phyloP scores from a whole-genome alignment of 116 monocot genomes.

The Posidonia oceanica region DNA sequence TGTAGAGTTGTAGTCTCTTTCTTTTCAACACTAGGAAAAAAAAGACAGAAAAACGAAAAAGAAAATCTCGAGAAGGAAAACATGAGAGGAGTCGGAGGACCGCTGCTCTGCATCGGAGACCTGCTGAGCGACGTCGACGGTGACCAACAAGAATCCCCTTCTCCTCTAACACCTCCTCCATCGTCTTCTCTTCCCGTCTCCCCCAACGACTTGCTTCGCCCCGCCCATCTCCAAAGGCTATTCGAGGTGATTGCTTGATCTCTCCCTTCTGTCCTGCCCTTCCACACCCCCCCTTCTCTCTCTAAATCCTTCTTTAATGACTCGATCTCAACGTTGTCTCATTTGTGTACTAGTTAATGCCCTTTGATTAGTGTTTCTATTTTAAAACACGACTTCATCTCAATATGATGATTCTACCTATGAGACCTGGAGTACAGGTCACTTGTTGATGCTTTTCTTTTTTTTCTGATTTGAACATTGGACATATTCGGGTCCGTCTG shows the following conservation, averaged over 20 bases:
- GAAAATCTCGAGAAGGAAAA: too few species aligned
- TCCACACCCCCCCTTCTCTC: not conserved
- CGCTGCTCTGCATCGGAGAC: conserved; percentile 90
- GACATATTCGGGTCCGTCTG: too few species aligned
- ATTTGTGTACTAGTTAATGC: too few species aligned
- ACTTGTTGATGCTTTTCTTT: too few species aligned
- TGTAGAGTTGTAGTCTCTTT: too few species aligned
- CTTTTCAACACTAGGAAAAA: too few species aligned
- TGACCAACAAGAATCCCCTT: conserved; percentile 2
- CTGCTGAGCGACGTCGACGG: conserved; percentile 65
- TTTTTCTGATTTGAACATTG: too few species aligned
- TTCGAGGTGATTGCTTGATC: conserved; percentile 41
- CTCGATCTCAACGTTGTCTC: too few species aligned
- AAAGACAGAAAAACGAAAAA: not conserved
- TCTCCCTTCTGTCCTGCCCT: not conserved
- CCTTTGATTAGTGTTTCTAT: too few species aligned
- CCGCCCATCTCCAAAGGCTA: conserved; percentile 44
- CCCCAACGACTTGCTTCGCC: conserved; percentile 3
- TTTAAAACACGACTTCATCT: too few species aligned
- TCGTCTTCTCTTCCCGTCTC: not conserved
- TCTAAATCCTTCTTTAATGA: not conserved
- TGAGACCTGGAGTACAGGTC: too few species aligned
- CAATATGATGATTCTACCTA: too few species aligned
- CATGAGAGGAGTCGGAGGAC: conserved; percentile 82
- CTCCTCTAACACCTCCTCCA: not conserved